Percentiles rank a stretch among this genome's conserved stretches.
These are phyloP conservation scores for Alnus rubra DNA, from an alignment of 306 rosid genomes.

Conservation along the genomic window DNA sequence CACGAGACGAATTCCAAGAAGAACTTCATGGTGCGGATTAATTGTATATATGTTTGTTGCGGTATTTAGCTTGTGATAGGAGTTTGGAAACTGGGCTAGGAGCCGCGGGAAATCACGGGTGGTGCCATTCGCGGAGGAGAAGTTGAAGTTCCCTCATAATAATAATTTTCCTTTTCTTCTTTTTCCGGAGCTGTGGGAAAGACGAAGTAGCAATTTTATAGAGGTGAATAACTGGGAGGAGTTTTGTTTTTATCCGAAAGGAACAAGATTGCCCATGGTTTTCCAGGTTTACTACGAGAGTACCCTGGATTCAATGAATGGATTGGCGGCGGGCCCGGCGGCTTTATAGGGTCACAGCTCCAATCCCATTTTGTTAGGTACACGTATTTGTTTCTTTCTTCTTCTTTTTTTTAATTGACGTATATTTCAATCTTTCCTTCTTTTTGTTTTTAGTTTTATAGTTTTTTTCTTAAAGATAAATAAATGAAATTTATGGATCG, in stretches of 20 bases:
- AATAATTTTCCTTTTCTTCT: neutral
- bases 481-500: too few relatives aligned
- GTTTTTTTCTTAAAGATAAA: too few relatives aligned
- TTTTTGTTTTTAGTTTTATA: too few relatives aligned
- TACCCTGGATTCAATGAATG: neutral
- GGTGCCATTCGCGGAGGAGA: neutral
- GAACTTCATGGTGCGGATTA: constrained; percentile 38
- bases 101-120: neutral
- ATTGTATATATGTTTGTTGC: too few relatives aligned
- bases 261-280: neutral
- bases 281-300: constrained; percentile 11
- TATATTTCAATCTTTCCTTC: neutral
- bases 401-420: neutral
- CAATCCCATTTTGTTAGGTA: too few relatives aligned
- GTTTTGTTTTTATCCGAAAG: constrained; percentile 8
- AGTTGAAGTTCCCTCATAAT: neutral
- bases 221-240: neutral
- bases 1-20: constrained; percentile 49
- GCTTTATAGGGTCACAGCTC: neutral
- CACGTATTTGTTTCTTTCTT: neutral
- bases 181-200: neutral
- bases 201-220: neutral
- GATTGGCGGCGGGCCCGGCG: neutral
- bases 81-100: neutral
- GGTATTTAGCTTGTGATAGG: neutral